Base-by-base conservation (phyloP, 2,329 filamentous ascomycete species). In the Fusarium sororula region DNA sequence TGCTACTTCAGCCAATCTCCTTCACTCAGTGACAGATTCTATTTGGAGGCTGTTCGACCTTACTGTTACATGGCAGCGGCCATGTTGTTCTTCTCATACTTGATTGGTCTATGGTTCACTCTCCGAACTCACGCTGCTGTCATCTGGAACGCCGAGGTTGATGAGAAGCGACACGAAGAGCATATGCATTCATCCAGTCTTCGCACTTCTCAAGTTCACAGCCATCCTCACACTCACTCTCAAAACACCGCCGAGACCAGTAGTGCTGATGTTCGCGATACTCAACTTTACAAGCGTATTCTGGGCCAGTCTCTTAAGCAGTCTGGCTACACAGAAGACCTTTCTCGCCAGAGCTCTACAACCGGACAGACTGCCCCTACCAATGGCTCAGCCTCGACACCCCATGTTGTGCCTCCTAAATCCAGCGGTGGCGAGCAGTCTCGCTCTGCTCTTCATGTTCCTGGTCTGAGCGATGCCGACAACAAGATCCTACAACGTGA, bases 51-150 rank as follows among this genome's bases (percentile, higher is more conserved):
- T 7, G 96, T 99, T 14, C 91, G 94, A 51, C 96, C 96, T 3
- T 99, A 97, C 82, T 97, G 94, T 78, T 98, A 95, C 87, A 90
- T 97, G 79, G 93, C 94, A 9, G 94, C 96, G 2, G 84, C 92
- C 8, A 88, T 97, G 79, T 87, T 99, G 20, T 98, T 99, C 84
- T 85, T 98, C 35, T 97, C 95, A 2, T 99, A 99, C 80, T 87
- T 96, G 41, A 96, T 98, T 68, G 96, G 96, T 30, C 87, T 99
- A 20, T 94, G 96, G 88, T 99, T 99, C 83, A 99, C 96, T 2
- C 88, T 99, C 26, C 90, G 96, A 73, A 99, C 96, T 0, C 96
- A 99, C 80, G 96, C 96, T 8, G 95, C 97, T 9, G 93, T 98
- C 51, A 99, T 99, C 75, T 99, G 96, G 96, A 96, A 95, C 78